A percentile compares a stretch with the other conserved stretches of the same genome.
Evolutionary conservation across 2,329 filamentous ascomycete species (phyloP).

Genomic region (Colletotrichum plurivorum): DNA sequence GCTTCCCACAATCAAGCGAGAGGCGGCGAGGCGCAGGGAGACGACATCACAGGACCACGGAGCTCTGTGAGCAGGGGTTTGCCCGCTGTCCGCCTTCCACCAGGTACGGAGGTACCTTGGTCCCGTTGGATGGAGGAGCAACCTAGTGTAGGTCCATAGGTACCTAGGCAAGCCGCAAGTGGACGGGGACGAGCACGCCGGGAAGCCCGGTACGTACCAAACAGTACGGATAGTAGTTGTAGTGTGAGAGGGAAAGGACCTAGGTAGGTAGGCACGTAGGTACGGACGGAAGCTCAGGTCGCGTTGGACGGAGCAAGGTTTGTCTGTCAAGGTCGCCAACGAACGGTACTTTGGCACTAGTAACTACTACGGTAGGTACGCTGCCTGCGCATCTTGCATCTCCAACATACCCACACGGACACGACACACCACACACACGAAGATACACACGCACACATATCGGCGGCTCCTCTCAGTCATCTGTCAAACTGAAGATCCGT

Average conservation of each 20-base stretch:
- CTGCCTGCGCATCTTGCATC: neutral
- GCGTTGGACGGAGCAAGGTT: too few species aligned
- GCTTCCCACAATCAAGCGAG: slow-evolving; percentile 20
- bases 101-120: neutral
- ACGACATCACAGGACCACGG: slow-evolving; percentile 39
- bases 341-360: neutral
- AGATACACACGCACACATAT: too few species aligned
- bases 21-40: slow-evolving; percentile 36
- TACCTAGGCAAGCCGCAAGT: too few species aligned
- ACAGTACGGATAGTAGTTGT: too few species aligned
- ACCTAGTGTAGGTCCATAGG: too few species aligned
- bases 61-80: slow-evolving; percentile 34
- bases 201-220: neutral
- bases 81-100: neutral
- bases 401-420: neutral
- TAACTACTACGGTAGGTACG: neutral
- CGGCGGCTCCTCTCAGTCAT: too few species aligned
- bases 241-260: too few species aligned
- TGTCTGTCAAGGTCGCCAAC: neutral
- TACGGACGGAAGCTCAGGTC: too few species aligned
- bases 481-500: too few species aligned
- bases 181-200: neutral
- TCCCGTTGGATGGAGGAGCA: too few species aligned
- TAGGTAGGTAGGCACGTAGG: too few species aligned
- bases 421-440: neutral